Evolutionary conservation across 2,329 filamentous ascomycete genomes (phyloP).

Genomic region (Cytospora chrysosperma): DNA sequence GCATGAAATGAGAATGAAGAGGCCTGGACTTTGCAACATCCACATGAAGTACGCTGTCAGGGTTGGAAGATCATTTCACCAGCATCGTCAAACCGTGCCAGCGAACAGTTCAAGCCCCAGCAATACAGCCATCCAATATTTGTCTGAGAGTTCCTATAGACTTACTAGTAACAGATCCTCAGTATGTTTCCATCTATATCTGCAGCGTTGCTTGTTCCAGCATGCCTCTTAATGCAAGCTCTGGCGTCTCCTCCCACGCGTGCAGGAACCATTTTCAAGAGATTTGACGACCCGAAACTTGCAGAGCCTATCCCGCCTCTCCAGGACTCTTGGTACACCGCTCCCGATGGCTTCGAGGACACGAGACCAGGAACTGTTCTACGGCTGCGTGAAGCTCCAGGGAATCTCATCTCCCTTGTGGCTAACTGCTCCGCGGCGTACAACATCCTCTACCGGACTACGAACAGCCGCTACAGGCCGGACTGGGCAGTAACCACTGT

Average conservation of each 20-base stretch:
- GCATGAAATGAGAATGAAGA: background rate
- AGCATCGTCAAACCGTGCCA: too few species aligned
- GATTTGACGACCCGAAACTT: background rate
- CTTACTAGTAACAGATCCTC: background rate
- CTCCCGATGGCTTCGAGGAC: conserved; percentile 32
- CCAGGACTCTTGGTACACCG: conserved; percentile 36
- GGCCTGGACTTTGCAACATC: background rate
- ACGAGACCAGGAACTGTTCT: conserved; percentile 32
- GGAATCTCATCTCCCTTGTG: conserved; percentile 28
- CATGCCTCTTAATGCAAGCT: background rate
- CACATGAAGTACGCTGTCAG: too few species aligned
- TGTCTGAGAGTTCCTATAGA: background rate
- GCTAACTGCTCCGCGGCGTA: conserved; percentile 31
- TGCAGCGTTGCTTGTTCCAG: background rate
- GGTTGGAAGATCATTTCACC: too few species aligned
- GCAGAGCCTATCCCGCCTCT: conserved; percentile 29
- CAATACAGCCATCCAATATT: background rate
- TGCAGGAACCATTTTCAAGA: background rate
- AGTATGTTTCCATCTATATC: conserved; percentile 8
- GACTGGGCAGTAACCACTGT: conserved; percentile 42
- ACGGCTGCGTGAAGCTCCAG: conserved; percentile 31
- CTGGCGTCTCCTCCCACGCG: background rate
- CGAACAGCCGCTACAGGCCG: conserved; percentile 34
- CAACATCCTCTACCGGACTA: conserved; percentile 41
- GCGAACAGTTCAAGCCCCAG: too few species aligned